Evolutionary conservation across 2,329 filamentous ascomycete genomes (phyloP).

Genomic region (Aspergillus fijiensis): DNA sequence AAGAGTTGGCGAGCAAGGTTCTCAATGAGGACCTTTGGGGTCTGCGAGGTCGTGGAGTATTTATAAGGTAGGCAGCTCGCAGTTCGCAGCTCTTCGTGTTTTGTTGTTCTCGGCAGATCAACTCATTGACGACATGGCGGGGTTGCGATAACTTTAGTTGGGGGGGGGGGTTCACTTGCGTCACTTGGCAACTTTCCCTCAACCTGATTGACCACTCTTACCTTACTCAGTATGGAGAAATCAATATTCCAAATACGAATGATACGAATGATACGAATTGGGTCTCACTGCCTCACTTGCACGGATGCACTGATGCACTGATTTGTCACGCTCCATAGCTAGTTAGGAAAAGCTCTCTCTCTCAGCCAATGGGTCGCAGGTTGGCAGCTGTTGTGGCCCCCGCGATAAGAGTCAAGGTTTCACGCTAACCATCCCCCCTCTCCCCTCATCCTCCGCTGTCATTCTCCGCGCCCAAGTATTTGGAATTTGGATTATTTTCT

Average conservation of each 20-base stretch:
- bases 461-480: no score
- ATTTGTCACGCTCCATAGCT: background rate
- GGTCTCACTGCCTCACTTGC: background rate
- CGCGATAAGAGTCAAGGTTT: background rate
- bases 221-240: no score
- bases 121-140: constrained; percentile 14
- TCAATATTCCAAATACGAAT: background rate
- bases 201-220: background rate
- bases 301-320: background rate
- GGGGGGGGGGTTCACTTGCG: constrained; percentile 12
- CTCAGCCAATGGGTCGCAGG: no score
- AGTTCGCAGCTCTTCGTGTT: background rate
- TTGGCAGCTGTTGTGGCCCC: background rate
- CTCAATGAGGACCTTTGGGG: constrained; percentile 27
- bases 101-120: background rate
- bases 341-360: no score
- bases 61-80: constrained; percentile 15
- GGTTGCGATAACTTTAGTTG: constrained; percentile 37
- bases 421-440: background rate
- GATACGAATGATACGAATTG: background rate
- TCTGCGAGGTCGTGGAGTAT: constrained; percentile 20
- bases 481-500: no score
- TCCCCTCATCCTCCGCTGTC: no score
- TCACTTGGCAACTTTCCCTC: constrained; percentile 2
- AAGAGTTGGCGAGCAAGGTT: constrained; percentile 25